A percentile compares a stretch with the other conserved stretches of the same genome.
These are phyloP conservation scores for Pseudonectria buxi DNA, from an alignment of 2,329 filamentous ascomycete genomes.

Conservation along the genomic window DNA sequence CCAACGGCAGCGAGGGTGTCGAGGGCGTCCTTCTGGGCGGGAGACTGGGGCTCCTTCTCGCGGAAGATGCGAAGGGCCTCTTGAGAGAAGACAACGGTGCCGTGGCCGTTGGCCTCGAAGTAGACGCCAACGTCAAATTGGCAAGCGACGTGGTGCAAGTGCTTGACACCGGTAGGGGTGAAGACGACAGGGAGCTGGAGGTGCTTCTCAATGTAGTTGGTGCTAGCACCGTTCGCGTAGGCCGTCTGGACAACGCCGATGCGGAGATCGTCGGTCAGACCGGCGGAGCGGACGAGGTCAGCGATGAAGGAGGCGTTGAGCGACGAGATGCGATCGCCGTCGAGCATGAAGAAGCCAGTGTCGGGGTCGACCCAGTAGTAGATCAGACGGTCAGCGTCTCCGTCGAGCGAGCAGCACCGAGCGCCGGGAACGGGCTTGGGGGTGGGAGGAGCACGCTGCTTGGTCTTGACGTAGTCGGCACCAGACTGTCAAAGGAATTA, in stretches of 20 bases:
- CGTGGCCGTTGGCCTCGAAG: slow-evolving; percentile 97
- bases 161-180: slow-evolving; percentile 94
- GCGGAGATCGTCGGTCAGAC: slow-evolving; percentile 71
- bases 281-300: slow-evolving; percentile 74
- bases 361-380: slow-evolving; percentile 88
- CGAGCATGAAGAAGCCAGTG: slow-evolving; percentile 81
- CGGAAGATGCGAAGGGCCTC: slow-evolving; percentile 73
- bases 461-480: slow-evolving; percentile 96
- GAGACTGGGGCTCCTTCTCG: slow-evolving; percentile 76
- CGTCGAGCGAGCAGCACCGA: slow-evolving; percentile 86
- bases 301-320: slow-evolving; percentile 90
- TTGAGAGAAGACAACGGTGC: slow-evolving; percentile 89
- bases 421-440: slow-evolving; percentile 71
- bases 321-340: slow-evolving; percentile 94
- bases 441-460: slow-evolving; percentile 78
- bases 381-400: slow-evolving; percentile 90
- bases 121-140: slow-evolving; percentile 96
- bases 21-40: slow-evolving; percentile 83
- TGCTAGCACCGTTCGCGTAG: slow-evolving; percentile 94
- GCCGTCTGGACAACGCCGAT: slow-evolving; percentile 96
- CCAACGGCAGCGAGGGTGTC: slow-evolving; percentile 76
- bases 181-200: slow-evolving; percentile 85
- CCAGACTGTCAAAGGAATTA: slow-evolving; percentile 56
- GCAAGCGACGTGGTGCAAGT: slow-evolving; percentile 92
- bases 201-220: slow-evolving; percentile 82